Base-by-base conservation (phyloP, 2,329 filamentous ascomycete genomes). In the Aspergillus fumigatiaffinis region DNA sequence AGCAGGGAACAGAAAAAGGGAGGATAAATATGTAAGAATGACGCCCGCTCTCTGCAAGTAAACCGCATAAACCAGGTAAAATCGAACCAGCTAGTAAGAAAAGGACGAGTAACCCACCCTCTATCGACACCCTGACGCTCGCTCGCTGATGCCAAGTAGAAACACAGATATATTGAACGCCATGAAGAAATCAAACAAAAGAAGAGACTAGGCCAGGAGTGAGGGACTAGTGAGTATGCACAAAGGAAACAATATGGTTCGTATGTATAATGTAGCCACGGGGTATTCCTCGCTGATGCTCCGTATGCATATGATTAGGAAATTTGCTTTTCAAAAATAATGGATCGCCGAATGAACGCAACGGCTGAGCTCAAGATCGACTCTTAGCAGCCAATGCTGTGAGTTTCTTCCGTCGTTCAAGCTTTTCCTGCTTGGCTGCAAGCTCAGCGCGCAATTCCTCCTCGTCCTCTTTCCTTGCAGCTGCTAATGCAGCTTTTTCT, bases 401-500 rank as follows among this genome's bases (percentile, higher is more conserved):
- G 55, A 80, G 63, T 59, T 71, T 78, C 63, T 72, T 74, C 63
- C 73, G 77, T 48, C 77, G 72, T 48, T 78, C 77, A 60, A 78
- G 57, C 62, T 81, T 81, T 58, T 75, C 75, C 55, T 70, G 69
- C 67, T 80, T 81, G 29, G 77, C 73, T 49, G 70, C 71, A 60
- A 73, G 69, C 64, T 81, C 79, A 35, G 67, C 58, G 4, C 68
- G 72, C 59, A 74, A 63, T 56, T 80, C 78, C 63, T 77, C 70
- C 61, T 79, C 78, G 56, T 81, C 79, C 61, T 81, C 79, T 55
- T 66, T 68, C 52, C 70, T 73, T 6, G 79, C 79, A 44, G 61
- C 64, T 54, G 68, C 72, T 35, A 78, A 62, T 7, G 79, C 78
- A 14, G 60, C 58, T 23, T 66, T 68, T 63, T 81, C 79, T 65